Conservation (phyloP, 495 filamentous ascomycete species). For the Aspergillus saccharolyticus region DNA sequence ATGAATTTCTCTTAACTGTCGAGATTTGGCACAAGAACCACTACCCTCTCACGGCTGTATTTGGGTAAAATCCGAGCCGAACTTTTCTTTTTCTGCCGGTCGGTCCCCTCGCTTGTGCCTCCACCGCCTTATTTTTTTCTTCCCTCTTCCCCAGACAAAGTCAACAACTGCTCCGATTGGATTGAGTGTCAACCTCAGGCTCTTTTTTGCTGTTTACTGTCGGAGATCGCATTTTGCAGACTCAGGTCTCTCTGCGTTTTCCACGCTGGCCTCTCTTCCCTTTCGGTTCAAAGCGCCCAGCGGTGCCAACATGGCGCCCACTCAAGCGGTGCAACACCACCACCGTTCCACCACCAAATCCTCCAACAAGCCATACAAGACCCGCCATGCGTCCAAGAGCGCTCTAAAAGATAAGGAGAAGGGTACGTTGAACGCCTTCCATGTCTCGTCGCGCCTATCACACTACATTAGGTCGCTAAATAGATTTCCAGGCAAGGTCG, state of each 20-base stretch:
- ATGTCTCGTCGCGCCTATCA: no score
- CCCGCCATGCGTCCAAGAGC: slow-evolving; percentile 81
- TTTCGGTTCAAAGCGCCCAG: slow-evolving; percentile 83
- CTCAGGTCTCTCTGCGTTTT: not conserved
- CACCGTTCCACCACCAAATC: slow-evolving; percentile 88
- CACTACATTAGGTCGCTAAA: not conserved
- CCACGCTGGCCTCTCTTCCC: slow-evolving; percentile 58
- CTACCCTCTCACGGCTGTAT: no score
- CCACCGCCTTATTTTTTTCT: slow-evolving; percentile 22
- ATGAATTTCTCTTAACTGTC: not conserved
- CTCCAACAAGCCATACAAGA: slow-evolving; percentile 84
- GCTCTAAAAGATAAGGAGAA: slow-evolving; percentile 75
- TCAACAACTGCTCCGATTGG: not conserved
- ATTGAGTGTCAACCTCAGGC: not conserved
- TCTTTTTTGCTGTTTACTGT: not conserved
- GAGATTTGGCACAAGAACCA: no score
- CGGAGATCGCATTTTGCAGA: not conserved
- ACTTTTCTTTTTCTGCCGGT: slow-evolving; percentile 22
- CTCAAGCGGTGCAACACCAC: slow-evolving; percentile 67
- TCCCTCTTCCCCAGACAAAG: slow-evolving; percentile 8
- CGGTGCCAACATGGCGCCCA: slow-evolving; percentile 50
- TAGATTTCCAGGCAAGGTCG: slow-evolving; percentile 53
- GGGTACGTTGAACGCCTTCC: no score
- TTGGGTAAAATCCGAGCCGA: slow-evolving; percentile 34
- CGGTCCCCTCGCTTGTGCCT: slow-evolving; percentile 13